Base-by-base conservation (phyloP, 1,284 basidiomycete species). In the Cutaneotrichosporon cavernicola region DNA sequence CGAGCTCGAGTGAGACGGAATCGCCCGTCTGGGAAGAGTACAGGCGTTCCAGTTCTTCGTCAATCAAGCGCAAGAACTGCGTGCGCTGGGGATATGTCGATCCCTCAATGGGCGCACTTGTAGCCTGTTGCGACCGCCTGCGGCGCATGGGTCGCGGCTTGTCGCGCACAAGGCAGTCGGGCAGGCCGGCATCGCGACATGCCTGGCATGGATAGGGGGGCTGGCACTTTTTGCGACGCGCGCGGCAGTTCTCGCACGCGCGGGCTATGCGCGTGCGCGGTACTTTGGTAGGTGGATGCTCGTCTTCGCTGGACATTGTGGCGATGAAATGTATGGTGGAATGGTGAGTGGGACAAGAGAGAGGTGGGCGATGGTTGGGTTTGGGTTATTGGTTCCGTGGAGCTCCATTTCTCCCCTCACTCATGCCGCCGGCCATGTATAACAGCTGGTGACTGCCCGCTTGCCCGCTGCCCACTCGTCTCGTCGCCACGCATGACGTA, bases 11-110 rank as follows among this genome's bases (percentile, higher is more conserved):
- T 6, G 36, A 52, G 49, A 68, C 64, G 32, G 18, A 49, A n/a
- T 64, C 26, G 31, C 65, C 62, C 5, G 62, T 65, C 52, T 51
- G 60, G 4, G 32, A 16, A 16, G 22, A 31, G 38, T 65, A 68
- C 5, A 68, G 47, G 18, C 56, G 43, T 60, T 65, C 64, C 7
- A 68, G 62, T 55, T 68, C 62, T 13, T 63, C 55, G 16, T 65
- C 62, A 16, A 64, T 31, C 6, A 52, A 30, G 6, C 21, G 30
- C 8, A 65, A 32, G 32, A 60, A 65, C 13, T 58, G 49, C 10
- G 67, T 68, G 21, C 67, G 59, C 9, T 57, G 57, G 14, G 67
- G 67, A 34, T 62, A 68, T n/a, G 64, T 52, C n/a, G 64, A 64
- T 34, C 64, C 64, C 32, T 68, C 64, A 36, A 65, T 61, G 0